phyloP scores from a whole-genome alignment of 768 basidiomycete species.

The Pholiota microspora region DNA sequence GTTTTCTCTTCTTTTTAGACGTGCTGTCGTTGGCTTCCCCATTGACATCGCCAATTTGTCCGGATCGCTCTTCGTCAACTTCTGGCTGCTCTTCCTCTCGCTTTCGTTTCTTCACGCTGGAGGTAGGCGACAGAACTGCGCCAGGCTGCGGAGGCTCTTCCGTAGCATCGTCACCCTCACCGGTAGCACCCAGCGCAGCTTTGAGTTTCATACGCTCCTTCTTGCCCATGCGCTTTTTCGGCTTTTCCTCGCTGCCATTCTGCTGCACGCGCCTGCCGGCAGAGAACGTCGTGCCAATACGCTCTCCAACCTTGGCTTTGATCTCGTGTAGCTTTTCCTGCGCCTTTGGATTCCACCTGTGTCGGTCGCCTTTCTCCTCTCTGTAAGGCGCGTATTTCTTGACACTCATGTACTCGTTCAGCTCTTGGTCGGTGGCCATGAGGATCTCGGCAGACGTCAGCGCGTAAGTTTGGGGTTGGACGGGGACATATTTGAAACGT shows the following conservation, averaged over 20 bases:
- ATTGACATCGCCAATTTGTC: background rate
- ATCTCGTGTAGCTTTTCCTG: slow-evolving; percentile 70
- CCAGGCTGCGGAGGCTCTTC: slow-evolving; percentile 42
- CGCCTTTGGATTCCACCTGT: slow-evolving; percentile 64
- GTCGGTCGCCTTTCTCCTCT: slow-evolving; percentile 37
- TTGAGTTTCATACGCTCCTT: slow-evolving; percentile 63
- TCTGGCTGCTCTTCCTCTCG: slow-evolving; percentile 13
- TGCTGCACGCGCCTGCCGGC: slow-evolving; percentile 9
- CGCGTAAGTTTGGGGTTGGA: slow-evolving; percentile 58
- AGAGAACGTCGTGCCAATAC: slow-evolving; percentile 23
- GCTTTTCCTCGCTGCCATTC: slow-evolving; percentile 22
- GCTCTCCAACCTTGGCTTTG: slow-evolving; percentile 55
- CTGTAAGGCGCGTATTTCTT: slow-evolving; percentile 93
- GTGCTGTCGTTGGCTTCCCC: slow-evolving; percentile 18
- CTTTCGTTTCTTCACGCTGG: slow-evolving; percentile 43
- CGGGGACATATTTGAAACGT: slow-evolving; percentile 87
- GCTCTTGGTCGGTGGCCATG: slow-evolving; percentile 86
- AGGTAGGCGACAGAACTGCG: background rate
- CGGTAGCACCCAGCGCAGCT: slow-evolving; percentile 25
- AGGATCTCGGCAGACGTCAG: slow-evolving; percentile 86
- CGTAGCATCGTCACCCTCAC: slow-evolving; percentile 15
- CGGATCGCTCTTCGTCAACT: slow-evolving; percentile 1
- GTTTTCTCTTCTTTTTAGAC: slow-evolving; percentile 36
- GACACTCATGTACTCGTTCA: slow-evolving; percentile 88
- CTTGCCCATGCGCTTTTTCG: slow-evolving; percentile 68